A percentile compares a stretch with the other conserved stretches of the same genome.
Conservation (phyloP, 768 basidiomycete genomes). For the Pleurotus djamor region DNA sequence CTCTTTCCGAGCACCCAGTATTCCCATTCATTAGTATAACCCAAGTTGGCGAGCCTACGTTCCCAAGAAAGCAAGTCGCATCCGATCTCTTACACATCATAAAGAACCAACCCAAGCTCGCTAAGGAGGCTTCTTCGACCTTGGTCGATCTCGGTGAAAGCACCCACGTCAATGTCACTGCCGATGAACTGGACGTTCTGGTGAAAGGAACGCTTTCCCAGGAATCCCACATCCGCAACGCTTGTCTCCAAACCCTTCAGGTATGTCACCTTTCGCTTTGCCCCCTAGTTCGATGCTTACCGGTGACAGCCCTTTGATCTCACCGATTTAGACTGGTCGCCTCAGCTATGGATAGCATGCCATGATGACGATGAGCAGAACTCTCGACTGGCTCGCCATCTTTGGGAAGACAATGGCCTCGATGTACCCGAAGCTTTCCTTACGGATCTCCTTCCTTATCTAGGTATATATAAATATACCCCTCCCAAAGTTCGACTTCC, state of each 20-base stretch:
- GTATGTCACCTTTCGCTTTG: slow-evolving; percentile 30
- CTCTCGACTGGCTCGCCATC: slow-evolving; percentile 68
- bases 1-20: background rate
- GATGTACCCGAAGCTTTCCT: slow-evolving; percentile 76
- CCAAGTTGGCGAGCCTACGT: slow-evolving; percentile 66
- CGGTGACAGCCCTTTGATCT: slow-evolving; percentile 84
- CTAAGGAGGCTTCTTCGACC: slow-evolving; percentile 80
- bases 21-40: slow-evolving; percentile 1
- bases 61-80: slow-evolving; percentile 73
- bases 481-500: background rate
- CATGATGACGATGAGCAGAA: slow-evolving; percentile 91
- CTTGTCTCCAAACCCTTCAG: slow-evolving; percentile 89
- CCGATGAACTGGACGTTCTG: slow-evolving; percentile 62
- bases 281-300: background rate
- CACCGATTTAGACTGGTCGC: slow-evolving; percentile 92
- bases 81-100: slow-evolving; percentile 71
- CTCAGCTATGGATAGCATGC: slow-evolving; percentile 82
- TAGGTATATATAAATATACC: slow-evolving; percentile 48
- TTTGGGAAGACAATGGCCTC: slow-evolving; percentile 96
- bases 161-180: slow-evolving; percentile 60
- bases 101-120: slow-evolving; percentile 72
- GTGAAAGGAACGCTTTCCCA: slow-evolving; percentile 77
- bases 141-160: slow-evolving; percentile 82
- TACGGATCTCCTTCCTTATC: slow-evolving; percentile 53
- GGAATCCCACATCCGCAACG: slow-evolving; percentile 84